Base-by-base conservation (phyloP, 192 early-diverging fungal species). In the Coemansia sp. region DNA sequence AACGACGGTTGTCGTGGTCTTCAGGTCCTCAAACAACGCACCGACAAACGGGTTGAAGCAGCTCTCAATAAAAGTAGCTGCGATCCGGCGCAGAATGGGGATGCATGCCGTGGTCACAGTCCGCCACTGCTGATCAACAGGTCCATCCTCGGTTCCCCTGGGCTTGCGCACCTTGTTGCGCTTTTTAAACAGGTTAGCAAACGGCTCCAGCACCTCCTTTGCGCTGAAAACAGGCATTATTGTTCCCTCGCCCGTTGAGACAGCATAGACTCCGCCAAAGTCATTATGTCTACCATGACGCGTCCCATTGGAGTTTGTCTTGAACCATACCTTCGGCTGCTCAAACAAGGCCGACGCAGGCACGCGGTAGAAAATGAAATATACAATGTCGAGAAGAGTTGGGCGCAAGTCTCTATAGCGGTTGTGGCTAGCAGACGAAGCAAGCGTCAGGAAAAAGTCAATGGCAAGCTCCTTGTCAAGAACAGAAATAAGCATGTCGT, bases 401-500 rank as follows among this genome's bases (percentile, higher is more conserved):
- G 76, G 57, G 46, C 79, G 64, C 52, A 78, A 72, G 47, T 77
- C 66, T 49, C 61, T 71, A 48, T 83, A 84, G 64, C 91, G 90
- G 6, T 69, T 57, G 39, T 89, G 80, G 40, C 73, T 84, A 3
- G 88, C 71, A 0, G 85, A 88, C 0, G 91, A 91, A 0, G 91
- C 86, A 15, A 95, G 81, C 0, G 89, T 86, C 19, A 93, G 66
- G n/a, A 95, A 71, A 26, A 96, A 74, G 13, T 89, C 86, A 40
- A 90, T 65, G 18, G 90, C 84, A 13, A 89, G 82, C 40, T 87
- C 83, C 61, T 90, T 77, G 26, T 88, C 74, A 37, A 92, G 72
- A 16, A 74, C 67, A 6, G 69, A 65, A 39, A 92, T 71, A 18
- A 92, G 71, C 57, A 63, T 63, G 57, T 93, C 90, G 73, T 95